Conservation (phyloP, 2,329 filamentous ascomycete genomes). For the Trichothecium sympodiale region DNA sequence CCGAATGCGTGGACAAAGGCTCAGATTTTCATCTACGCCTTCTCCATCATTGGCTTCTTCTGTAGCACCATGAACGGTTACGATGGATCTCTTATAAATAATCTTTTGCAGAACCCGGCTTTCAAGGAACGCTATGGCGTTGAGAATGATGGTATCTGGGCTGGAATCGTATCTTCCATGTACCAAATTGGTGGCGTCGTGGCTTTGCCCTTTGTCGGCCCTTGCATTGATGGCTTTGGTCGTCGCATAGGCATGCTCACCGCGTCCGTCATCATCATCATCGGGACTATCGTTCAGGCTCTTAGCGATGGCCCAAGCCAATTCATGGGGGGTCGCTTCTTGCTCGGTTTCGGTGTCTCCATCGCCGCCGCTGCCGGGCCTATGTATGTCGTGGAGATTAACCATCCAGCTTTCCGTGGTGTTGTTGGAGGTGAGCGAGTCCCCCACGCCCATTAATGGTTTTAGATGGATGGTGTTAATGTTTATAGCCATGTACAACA, state of each 20-base stretch:
- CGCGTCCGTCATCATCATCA: constrained; percentile 35
- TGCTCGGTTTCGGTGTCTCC: constrained; percentile 46
- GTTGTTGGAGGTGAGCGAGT: constrained; percentile 17
- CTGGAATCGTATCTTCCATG: constrained; percentile 36
- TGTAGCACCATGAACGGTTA: constrained; percentile 40
- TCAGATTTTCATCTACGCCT: constrained; percentile 29
- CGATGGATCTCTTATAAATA: constrained; percentile 39
- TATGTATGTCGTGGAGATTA: constrained; percentile 52
- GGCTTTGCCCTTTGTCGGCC: constrained; percentile 25
- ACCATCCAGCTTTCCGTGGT: constrained; percentile 51
- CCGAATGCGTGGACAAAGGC: constrained; percentile 26
- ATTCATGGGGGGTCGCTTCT: constrained; percentile 45
- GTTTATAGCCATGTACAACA: constrained; percentile 10
- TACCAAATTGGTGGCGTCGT: constrained; percentile 39
- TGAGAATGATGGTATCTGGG: constrained; percentile 32
- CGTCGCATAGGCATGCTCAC: constrained; percentile 27
- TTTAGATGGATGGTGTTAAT: too few relatives aligned
- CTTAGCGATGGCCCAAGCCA: constrained; percentile 29
- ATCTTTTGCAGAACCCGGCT: constrained; percentile 28
- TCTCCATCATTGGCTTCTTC: constrained; percentile 35
- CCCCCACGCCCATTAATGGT: too few relatives aligned
- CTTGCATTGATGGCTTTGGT: constrained; percentile 15
- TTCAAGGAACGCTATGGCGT: constrained; percentile 28
- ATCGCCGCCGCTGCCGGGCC: constrained; percentile 50
- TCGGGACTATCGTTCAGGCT: constrained; percentile 22